These are phyloP conservation scores for Volvox africanus DNA, from an alignment of 139 green algal species.

Conservation along the genomic window DNA sequence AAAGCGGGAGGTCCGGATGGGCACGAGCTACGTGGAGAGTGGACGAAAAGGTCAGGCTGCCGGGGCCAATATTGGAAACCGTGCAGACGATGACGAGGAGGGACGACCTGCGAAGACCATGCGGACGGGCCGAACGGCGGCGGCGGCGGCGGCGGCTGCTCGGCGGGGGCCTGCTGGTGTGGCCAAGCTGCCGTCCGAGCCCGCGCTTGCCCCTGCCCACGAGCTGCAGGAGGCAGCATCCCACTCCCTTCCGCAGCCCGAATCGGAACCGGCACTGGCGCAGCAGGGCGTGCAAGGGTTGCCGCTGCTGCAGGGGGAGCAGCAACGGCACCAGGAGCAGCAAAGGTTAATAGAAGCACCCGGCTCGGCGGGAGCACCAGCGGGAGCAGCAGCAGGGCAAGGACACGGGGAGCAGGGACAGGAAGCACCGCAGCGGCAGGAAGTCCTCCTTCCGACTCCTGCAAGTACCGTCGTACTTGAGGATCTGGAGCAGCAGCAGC, in stretches of 20 bases:
- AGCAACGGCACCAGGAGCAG: not conserved
- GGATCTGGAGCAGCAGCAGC: no score
- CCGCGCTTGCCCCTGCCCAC: no score
- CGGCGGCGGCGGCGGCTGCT: not conserved
- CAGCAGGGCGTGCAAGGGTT: not conserved
- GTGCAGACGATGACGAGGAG: not conserved
- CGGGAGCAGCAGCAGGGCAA: not conserved
- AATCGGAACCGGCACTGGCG: not conserved
- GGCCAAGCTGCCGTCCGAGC: no score
- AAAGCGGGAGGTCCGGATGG: not conserved
- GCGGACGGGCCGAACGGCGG: no score
- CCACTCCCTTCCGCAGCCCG: not conserved
- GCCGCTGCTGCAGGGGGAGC: not conserved
- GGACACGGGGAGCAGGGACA: not conserved
- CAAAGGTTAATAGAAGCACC: not conserved
- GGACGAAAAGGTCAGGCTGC: not conserved
- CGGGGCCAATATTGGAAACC: not conserved
- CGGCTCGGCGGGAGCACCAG: not conserved
- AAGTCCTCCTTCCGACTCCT: not conserved
- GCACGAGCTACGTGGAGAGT: not conserved
- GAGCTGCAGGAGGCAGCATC: not conserved
- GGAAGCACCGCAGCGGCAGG: not conserved
- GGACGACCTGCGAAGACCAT: not conserved
- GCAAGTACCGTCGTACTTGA: no score
- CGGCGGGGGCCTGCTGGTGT: not conserved